Evolutionary conservation across 371 early-diverging fungal genomes (phyloP), one percentile per base, ranked within the genome.

Genomic region (Mortierella sp.): DNA sequence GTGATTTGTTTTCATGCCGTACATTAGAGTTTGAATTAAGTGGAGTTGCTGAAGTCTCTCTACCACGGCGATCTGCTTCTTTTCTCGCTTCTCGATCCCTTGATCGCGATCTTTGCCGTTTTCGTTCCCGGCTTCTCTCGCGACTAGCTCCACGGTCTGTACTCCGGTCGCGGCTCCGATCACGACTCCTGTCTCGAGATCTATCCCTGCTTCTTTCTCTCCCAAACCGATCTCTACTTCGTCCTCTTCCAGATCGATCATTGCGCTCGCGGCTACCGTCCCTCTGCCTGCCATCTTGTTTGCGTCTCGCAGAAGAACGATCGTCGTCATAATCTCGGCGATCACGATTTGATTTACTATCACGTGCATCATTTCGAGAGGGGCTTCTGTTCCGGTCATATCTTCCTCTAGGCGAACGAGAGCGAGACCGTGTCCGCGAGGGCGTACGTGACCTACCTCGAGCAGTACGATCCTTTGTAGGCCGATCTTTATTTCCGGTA

Each of bases 321-420:
- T 73, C 74, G 19, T 79, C 79, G 10, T 78, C 78, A 62, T 72
- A 78, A 22, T 79, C 79, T 40, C 79, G 58, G 9, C 79, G 69
- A 49, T 70, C 70, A 1, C 74, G 60, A 26, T 45, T 73, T 2
- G 74, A 66, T 49, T 79, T 79, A 1, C 70, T 58, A 55, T 79
- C 79, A 6, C 79, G 73, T 29, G 45, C 45, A 28, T 72, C 77
- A 29, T 61, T 63, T 19, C 71, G 58, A 6, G 77, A 47, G 2
- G 70, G 68, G 47, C 79, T 73, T 13, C 79, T 59, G 17, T 66
- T 72, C 15, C 73, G 69, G 32, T 79, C 79, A 47, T 79, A 79
- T 8, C 73, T 42, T 47, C 70, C 64, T 32, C 74, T 65, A 15
- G 74, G 73, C 15, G 74, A 72, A 22, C 73, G 66, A 3, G 79